phyloP scores from a whole-genome alignment of 768 basidiomycete species.

The Phylloporus sp. region DNA sequence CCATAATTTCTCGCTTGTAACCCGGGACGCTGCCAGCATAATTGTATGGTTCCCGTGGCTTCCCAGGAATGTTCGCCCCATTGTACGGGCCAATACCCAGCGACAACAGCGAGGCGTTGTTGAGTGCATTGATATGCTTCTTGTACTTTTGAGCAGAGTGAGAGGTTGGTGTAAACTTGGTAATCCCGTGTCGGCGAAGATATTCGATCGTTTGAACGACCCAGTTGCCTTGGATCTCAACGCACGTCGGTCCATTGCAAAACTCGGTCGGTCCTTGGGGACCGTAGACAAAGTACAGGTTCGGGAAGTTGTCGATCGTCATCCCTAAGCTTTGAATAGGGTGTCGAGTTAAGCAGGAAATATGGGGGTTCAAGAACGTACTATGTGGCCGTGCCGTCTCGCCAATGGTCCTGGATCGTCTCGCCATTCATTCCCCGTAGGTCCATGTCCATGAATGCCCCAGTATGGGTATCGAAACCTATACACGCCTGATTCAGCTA shows the following conservation, averaged over 20 bases:
- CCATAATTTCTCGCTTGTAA: constrained; percentile 2
- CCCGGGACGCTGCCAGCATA: background rate
- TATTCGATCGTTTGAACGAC: constrained; percentile 8
- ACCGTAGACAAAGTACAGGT: constrained; percentile 9
- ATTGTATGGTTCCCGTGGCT: constrained; percentile 8
- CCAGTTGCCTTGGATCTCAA: constrained; percentile 6
- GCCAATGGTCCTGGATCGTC: constrained; percentile 16
- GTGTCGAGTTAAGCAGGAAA: too few species aligned
- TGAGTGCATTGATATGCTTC: constrained; percentile 4
- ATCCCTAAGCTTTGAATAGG: too few species aligned
- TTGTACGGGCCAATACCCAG: constrained; percentile 1
- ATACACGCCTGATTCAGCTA: background rate
- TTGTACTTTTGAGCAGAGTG: constrained; percentile 7
- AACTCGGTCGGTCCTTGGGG: constrained; percentile 12
- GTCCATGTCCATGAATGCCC: constrained; percentile 6
- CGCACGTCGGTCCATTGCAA: constrained; percentile 7
- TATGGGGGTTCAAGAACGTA: too few species aligned
- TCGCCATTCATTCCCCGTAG: constrained; percentile 10
- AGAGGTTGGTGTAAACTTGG: constrained; percentile 12
- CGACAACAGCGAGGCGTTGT: background rate
- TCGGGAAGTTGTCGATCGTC: constrained; percentile 15
- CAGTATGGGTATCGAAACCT: constrained; percentile 12
- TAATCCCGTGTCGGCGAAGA: constrained; percentile 7
- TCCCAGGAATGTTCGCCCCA: constrained; percentile 10
- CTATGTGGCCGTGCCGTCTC: constrained; percentile 12